A percentile compares a stretch with the other conserved stretches of the same genome.
phyloP scores from a whole-genome alignment of 768 basidiomycete genomes.

The Pilatotrama ljubarskyi region DNA sequence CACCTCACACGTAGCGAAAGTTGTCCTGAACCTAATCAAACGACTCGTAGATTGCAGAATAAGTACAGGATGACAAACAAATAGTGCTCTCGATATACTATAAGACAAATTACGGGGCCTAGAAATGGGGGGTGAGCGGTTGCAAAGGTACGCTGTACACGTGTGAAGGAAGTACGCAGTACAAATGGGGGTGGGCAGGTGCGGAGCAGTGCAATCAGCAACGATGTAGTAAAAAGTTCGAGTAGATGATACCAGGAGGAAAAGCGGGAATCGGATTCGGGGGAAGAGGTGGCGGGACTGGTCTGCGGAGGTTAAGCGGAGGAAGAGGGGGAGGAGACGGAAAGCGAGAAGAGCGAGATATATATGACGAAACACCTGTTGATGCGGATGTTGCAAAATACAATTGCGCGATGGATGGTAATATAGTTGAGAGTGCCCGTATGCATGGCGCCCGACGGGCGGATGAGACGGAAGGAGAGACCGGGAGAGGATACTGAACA shows the following conservation, averaged over 20 bases:
- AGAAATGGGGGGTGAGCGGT: constrained; percentile 28
- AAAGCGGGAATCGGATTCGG: neutral
- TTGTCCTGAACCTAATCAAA: constrained; percentile 23
- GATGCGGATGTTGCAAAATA: constrained; percentile 37
- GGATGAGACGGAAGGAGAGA: neutral
- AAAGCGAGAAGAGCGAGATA: constrained; percentile 36
- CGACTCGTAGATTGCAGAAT: constrained; percentile 41
- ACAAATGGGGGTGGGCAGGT: constrained; percentile 17
- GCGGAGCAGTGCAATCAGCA: constrained; percentile 21
- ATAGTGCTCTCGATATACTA: constrained; percentile 64
- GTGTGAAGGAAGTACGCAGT: constrained; percentile 31
- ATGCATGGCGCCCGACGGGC: constrained; percentile 21
- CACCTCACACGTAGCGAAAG: neutral
- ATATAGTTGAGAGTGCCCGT: constrained; percentile 35
- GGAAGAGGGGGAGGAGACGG: constrained; percentile 22
- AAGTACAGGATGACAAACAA: constrained; percentile 76
- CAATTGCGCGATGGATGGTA: constrained; percentile 40
- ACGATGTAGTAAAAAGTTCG: constrained; percentile 23
- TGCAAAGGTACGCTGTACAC: constrained; percentile 36
- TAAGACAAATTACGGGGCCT: constrained; percentile 56
- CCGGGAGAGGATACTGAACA: constrained; percentile 20
- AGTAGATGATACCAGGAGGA: constrained; percentile 16
- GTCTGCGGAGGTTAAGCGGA: neutral
- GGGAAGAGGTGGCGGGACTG: neutral
- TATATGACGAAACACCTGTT: constrained; percentile 21